Evolutionary conservation across 2,329 filamentous ascomycete species (phyloP).

Genomic region (Beauveria sp.): DNA sequence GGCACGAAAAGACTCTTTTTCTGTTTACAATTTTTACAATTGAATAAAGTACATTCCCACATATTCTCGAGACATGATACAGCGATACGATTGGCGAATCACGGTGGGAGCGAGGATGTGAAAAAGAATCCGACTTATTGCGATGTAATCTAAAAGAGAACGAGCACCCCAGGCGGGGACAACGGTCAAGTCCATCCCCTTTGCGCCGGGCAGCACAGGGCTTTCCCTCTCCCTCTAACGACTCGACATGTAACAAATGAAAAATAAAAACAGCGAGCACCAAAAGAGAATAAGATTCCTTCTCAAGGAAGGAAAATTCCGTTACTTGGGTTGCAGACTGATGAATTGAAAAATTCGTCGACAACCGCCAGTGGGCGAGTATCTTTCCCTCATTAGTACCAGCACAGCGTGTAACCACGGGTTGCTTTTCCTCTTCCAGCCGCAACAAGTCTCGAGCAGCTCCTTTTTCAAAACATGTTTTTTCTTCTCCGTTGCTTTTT

Average conservation of each 20-base stretch:
- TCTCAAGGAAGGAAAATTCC: too few relatives aligned
- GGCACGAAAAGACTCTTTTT: not conserved
- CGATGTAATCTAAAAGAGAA: conserved; percentile 11
- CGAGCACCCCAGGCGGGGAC: conserved; percentile 43
- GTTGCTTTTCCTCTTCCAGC: conserved; percentile 1
- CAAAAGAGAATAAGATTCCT: conserved; percentile 7
- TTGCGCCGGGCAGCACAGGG: conserved; percentile 75
- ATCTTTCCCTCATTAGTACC: conserved; percentile 99
- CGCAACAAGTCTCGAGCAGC: not conserved
- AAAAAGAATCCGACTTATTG: too few relatives aligned
- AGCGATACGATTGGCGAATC: not conserved
- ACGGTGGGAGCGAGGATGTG: too few relatives aligned
- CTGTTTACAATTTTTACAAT: not conserved
- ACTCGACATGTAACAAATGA: conserved; percentile 8
- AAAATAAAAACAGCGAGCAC: conserved; percentile 12
- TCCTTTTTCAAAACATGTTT: not conserved
- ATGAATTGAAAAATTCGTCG: conserved; percentile 14
- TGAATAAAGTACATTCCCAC: not conserved
- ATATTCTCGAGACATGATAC: conserved; percentile 10
- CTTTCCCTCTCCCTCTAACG: conserved; percentile 72
- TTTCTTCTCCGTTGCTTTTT: not conserved
- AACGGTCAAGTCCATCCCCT: conserved; percentile 80
- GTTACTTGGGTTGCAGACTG: conserved; percentile 6
- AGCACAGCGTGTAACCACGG: conserved; percentile 30
- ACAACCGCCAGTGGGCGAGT: conserved; percentile 49